Evolutionary conservation across 805 yeast genomes (phyloP), one percentile per base, ranked within the genome.

Genomic region (Saccharomycopsis javanensis): DNA sequence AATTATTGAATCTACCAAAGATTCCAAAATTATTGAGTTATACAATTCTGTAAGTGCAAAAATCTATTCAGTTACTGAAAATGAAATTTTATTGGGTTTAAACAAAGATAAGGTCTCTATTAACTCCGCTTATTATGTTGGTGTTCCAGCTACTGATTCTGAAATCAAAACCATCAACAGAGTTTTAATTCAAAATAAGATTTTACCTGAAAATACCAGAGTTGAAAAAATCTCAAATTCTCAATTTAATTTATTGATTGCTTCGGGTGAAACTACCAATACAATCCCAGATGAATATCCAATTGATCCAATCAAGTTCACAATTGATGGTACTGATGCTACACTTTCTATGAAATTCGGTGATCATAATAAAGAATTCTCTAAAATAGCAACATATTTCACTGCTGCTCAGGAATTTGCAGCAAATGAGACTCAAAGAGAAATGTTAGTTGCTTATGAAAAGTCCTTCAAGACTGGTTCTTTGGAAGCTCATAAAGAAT

Each of bases 151-250:
- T 54, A 72, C 86, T 25, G 75, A 81, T 65, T 67, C 66, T 15
- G 94, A 89, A 68, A 80, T 83, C 61, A 85, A 82, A 61, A 75
- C 80, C 1, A 76, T 89, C 60, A 87, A 86, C 66, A 68, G 79
- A 30, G 84, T 86, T 6, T 73, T 87, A 63, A 86, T 89, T 25
- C 72, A 74, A 11, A 69, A 75, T 55, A 83, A 81, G 20, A 76
- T 87, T 58, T 79, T 82, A 79, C 91, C 88, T 5, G 94, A 87
- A 67, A 89, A 89, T 71, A 82, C 94, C 50, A 76, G 96, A 64
- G 80, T 89, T 53, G 78, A 78, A 57, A 88, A 88, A 71, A 60
- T 67, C 13, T 66, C 71, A 13, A 77, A 75, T 28, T 63, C 66
- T 3, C 69, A 75, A 58, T 88, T 82, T 64, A 71, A 76, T 15